phyloP scores from a whole-genome alignment of 163 green algal species.

The Scenedesmus sp. region DNA sequence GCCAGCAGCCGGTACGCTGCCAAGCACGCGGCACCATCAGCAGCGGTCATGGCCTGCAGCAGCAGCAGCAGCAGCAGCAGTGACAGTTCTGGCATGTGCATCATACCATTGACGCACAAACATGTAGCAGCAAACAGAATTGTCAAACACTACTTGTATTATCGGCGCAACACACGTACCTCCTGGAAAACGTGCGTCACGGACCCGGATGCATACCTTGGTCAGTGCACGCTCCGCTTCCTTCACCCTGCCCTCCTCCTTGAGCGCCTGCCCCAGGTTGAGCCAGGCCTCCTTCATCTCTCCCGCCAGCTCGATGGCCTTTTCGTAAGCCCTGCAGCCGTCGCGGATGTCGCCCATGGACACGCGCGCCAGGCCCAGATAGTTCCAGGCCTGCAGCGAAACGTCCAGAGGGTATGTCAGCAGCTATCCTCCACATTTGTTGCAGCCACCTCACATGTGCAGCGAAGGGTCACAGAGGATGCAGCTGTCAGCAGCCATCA shows the following conservation, averaged over 20 bases:
- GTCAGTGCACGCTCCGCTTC: constrained; percentile 77
- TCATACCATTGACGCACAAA: no score
- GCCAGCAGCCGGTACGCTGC: constrained; percentile 70
- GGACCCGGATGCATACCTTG: no score
- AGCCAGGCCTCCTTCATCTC: constrained; percentile 81
- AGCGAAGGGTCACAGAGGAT: neutral
- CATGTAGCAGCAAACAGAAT: no score
- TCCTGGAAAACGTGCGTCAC: no score
- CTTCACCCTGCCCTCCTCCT: constrained; percentile 79
- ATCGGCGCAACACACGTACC: no score
- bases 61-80: constrained; percentile 13
- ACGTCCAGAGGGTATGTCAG: neutral
- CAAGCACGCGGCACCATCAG: constrained; percentile 30
- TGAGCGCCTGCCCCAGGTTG: constrained; percentile 88
- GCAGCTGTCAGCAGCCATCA: neutral
- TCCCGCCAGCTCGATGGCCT: constrained; percentile 72
- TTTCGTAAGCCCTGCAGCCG: constrained; percentile 80
- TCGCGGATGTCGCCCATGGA: constrained; percentile 85
- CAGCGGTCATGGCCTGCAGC: constrained; percentile 42
- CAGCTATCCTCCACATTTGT: no score
- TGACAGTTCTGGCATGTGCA: no score
- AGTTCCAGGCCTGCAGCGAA: constrained; percentile 67
- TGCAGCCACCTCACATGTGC: neutral
- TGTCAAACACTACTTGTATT: no score
- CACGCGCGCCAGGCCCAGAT: constrained; percentile 80